Conservation (phyloP, 768 basidiomycete species). For the Podaxis mareebaensis region DNA sequence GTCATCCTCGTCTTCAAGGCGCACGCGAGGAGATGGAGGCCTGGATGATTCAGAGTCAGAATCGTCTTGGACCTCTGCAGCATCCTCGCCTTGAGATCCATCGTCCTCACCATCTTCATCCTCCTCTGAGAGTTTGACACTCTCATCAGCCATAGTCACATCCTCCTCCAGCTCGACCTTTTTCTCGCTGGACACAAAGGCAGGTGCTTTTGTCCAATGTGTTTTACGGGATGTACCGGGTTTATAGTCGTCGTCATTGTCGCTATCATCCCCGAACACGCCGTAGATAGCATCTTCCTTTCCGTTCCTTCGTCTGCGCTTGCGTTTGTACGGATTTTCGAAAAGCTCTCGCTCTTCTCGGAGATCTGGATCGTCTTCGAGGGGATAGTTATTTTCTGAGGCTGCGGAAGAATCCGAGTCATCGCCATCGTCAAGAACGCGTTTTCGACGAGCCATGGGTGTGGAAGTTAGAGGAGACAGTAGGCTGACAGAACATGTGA, state of each 20-base stretch:
- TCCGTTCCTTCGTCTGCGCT: conserved; percentile 61
- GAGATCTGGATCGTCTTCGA: conserved; percentile 57
- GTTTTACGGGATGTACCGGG: conserved; percentile 39
- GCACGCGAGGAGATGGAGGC: conserved; percentile 57
- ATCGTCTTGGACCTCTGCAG: conserved; percentile 37
- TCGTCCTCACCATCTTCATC: conserved; percentile 32
- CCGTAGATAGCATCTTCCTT: conserved; percentile 81
- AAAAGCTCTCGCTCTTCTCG: conserved; percentile 77
- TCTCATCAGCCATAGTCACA: conserved; percentile 39
- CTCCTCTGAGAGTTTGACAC: conserved; percentile 14
- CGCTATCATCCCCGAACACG: conserved; percentile 71
- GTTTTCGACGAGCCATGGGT: conserved; percentile 74
- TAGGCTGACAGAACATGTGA: neutral
- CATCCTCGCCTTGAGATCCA: conserved; percentile 35
- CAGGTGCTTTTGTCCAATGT: conserved; percentile 77
- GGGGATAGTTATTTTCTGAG: conserved; percentile 51
- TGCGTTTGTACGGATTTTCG: conserved; percentile 73
- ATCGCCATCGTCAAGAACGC: conserved; percentile 72
- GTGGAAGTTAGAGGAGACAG: neutral
- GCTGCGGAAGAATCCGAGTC: conserved; percentile 68
- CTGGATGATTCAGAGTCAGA: conserved; percentile 53
- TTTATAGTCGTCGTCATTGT: conserved; percentile 49
- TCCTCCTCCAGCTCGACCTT: conserved; percentile 45
- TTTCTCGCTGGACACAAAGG: conserved; percentile 66
- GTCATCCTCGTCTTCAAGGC: conserved; percentile 51